Evolutionary conservation across 2,329 filamentous ascomycete genomes (phyloP).

Genomic region (Fusarium sambucinum): DNA sequence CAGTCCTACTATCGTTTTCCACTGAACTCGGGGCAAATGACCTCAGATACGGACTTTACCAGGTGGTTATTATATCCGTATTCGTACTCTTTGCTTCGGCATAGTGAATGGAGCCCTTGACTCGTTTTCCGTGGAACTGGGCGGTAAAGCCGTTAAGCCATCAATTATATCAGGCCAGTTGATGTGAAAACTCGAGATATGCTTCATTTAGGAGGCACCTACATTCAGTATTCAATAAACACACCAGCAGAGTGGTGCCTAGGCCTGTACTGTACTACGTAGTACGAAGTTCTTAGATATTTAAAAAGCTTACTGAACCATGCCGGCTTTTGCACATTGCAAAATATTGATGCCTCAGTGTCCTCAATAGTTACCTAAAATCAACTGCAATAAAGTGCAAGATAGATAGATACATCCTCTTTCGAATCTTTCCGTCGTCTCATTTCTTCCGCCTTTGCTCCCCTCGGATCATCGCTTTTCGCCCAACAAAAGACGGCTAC

Average conservation of each 20-base stretch:
- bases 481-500: constrained; percentile 35
- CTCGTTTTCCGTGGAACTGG: constrained; percentile 7
- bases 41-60: not conserved
- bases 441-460: constrained; percentile 2
- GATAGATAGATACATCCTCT: not conserved
- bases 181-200: no score
- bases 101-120: constrained; percentile 16
- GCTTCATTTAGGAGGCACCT: no score
- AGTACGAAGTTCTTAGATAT: not conserved
- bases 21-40: constrained; percentile 1
- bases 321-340: not conserved
- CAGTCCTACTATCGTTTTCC: not conserved
- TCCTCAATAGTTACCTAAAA: not conserved
- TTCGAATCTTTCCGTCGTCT: not conserved
- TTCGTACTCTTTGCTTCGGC: constrained; percentile 30
- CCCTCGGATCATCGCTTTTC: constrained; percentile 2
- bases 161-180: not conserved
- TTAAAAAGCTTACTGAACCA: not conserved
- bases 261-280: no score
- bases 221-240: no score
- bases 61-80: constrained; percentile 20
- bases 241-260: no score
- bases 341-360: not conserved
- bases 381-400: not conserved
- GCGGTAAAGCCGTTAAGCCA: not conserved